A percentile compares a stretch with the other conserved stretches of the same genome.
Conservation (phyloP, 371 early-diverging fungal genomes). For the Actinomucor elegans region DNA sequence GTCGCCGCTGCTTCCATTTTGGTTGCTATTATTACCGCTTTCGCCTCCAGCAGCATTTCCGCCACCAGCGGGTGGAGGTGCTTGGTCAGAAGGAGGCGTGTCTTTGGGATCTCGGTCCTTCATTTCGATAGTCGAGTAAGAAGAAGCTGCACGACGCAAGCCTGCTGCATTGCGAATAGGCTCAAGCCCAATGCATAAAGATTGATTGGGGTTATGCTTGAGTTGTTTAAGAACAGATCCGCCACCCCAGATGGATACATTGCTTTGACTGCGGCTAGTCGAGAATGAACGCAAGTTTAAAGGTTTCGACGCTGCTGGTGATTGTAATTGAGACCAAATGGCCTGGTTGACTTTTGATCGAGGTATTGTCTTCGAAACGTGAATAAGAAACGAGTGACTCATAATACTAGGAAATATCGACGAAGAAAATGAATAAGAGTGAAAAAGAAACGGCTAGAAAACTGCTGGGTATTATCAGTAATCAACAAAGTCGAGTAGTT, state of each 20-base stretch:
- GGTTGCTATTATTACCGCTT: constrained; percentile 23
- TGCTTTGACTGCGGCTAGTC: constrained; percentile 23
- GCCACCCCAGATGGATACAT: constrained; percentile 43
- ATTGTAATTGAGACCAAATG: constrained; percentile 36
- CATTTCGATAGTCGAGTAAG: constrained; percentile 17
- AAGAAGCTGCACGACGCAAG: constrained; percentile 27
- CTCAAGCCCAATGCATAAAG: constrained; percentile 36
- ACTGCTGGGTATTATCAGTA: too few species aligned
- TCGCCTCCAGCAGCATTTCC: constrained; percentile 21
- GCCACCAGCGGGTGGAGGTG: constrained; percentile 10
- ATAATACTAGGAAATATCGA: too few species aligned
- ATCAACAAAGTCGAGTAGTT: too few species aligned
- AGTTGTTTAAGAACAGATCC: constrained; percentile 28
- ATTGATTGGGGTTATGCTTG: constrained; percentile 15
- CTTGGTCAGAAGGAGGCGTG: constrained; percentile 25
- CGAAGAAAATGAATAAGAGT: too few species aligned
- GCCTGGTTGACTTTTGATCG: constrained; percentile 42
- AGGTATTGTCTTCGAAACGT: constrained; percentile 54
- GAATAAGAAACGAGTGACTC: constrained; percentile 43
- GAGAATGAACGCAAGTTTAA: constrained; percentile 30
- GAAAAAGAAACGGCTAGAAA: too few species aligned
- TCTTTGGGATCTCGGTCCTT: constrained; percentile 39
- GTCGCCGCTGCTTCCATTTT: constrained; percentile 17
- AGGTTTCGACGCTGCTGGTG: constrained; percentile 14
- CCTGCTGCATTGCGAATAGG: constrained; percentile 33